Conservation (phyloP, 177 flowering plant species). For the Vitis hybrid region DNA sequence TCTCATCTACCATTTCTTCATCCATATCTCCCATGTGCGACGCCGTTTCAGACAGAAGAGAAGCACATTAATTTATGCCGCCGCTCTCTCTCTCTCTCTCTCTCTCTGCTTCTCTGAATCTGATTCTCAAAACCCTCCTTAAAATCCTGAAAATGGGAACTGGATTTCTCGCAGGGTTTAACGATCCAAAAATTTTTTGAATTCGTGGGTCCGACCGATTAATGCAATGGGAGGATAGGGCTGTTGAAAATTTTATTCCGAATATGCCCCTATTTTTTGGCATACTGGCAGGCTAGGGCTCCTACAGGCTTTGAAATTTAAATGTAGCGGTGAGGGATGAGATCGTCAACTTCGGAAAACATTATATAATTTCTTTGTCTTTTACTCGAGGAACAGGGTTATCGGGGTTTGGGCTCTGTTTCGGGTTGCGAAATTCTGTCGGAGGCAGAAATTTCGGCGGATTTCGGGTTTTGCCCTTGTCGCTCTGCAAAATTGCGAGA, state of each 20-base stretch:
- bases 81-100: conserved; percentile 14
- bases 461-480: conserved; percentile 9
- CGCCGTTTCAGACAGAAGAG: background rate
- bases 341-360: conserved; percentile 11
- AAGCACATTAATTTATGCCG: background rate
- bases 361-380: conserved; percentile 13
- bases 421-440: conserved; percentile 30
- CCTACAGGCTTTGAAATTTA: conserved; percentile 17
- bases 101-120: conserved; percentile 10
- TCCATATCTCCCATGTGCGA: conserved; percentile 29
- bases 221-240: background rate
- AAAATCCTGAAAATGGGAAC: conserved; percentile 31
- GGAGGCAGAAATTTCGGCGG: conserved; percentile 32
- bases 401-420: conserved; percentile 20
- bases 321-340: conserved; percentile 8
- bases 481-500: conserved; percentile 4
- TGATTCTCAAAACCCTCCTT: background rate
- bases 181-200: conserved; percentile 15
- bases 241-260: background rate
- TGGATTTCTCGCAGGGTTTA: conserved; percentile 12
- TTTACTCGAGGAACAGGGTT: conserved; percentile 12
- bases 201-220: background rate
- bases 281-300: background rate
- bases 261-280: conserved; percentile 8
- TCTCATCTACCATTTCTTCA: conserved; percentile 48